Evolutionary conservation across 106 monocot species (phyloP), one percentile per base, ranked within the genome.

Genomic region (Alisma plantagoaquatica): DNA sequence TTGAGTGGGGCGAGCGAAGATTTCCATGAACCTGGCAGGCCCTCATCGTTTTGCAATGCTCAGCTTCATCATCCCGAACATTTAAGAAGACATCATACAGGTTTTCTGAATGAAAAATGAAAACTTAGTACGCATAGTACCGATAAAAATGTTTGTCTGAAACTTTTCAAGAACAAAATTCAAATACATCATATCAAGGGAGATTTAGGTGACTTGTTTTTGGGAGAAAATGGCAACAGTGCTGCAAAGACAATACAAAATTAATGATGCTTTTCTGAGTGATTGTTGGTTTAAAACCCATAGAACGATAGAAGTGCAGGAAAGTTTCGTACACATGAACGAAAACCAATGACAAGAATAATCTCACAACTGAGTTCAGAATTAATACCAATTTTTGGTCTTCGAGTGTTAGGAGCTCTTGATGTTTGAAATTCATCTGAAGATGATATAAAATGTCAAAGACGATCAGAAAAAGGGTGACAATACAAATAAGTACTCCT

Each of bases 1-100:
- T 49, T 10, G 84, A 78, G 56, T 88, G 98, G 51, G 98, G 98
- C 26, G 98, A 98, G 1, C 66, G 84, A 28, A 98, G 79, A 54
- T 56, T 82, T 1, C 96, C 96, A 56, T 65, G 89, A 17, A 71
- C 79, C 60, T 98, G 96, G 32, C 98, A 98, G 33, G 79, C 81
- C 51, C 77, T 81, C 98, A 98, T 98, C 16, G 98, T 98, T 50
- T 90, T 98, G 67, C 89, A 89, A 43, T 98, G 98, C 27, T 98
- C 98, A 2, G 62, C 76, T 65, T 98, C 98, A 45, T 90, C 98
- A 27, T 90, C 82, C 26, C 89, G 67, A 35, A 98, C 75, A 65
- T 98, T 98, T 11, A 79, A 20, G 59, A 98, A 98, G 42, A 90
- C 89, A 47, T 98, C 98, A 21, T 98, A 98, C 46, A 98, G 55